A percentile compares a stretch with the other conserved stretches of the same genome.
Evolutionary conservation across 2,329 filamentous ascomycete genomes (phyloP).

Genomic region (Diplocarpon mali): DNA sequence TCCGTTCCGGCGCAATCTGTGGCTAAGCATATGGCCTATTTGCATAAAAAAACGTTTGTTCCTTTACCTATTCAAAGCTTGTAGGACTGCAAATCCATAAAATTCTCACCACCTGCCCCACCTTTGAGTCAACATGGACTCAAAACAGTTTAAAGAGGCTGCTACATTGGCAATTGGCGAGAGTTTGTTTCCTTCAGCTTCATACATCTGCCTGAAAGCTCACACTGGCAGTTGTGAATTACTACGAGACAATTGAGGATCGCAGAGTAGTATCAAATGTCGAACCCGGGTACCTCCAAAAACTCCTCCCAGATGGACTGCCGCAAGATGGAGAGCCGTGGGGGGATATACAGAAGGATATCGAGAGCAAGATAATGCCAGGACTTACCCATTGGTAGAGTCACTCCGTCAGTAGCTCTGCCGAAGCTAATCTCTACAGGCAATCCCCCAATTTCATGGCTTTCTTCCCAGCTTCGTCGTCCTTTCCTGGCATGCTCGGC

Average conservation of each 20-base stretch:
- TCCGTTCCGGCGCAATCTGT: too few relatives aligned
- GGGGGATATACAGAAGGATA: slow-evolving; percentile 69
- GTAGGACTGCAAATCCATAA: too few relatives aligned
- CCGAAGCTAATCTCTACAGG: slow-evolving; percentile 30
- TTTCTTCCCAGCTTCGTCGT: slow-evolving; percentile 77
- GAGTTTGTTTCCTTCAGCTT: slow-evolving; percentile 41
- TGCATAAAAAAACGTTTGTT: too few relatives aligned
- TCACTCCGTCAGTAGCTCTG: neutral
- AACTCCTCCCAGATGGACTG: slow-evolving; percentile 58
- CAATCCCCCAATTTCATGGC: slow-evolving; percentile 92
- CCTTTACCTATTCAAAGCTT: too few relatives aligned
- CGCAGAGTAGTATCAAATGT: slow-evolving; percentile 67
- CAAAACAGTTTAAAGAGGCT: slow-evolving; percentile 64
- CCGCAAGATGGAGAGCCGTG: slow-evolving; percentile 62
- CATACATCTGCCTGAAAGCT: slow-evolving; percentile 2
- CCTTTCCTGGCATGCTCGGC: slow-evolving; percentile 76
- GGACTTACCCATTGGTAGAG: slow-evolving; percentile 76
- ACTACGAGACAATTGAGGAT: slow-evolving; percentile 65
- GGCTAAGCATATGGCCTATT: too few relatives aligned
- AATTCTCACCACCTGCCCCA: neutral
- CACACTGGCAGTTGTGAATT: slow-evolving; percentile 56
- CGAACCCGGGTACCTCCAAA: slow-evolving; percentile 73
- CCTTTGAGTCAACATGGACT: slow-evolving; percentile 49
- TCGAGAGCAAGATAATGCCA: slow-evolving; percentile 78
- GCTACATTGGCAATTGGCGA: slow-evolving; percentile 73